These are phyloP conservation scores for Exserohilum rostratum DNA, from an alignment of 2,329 filamentous ascomycete genomes.

Conservation along the genomic window DNA sequence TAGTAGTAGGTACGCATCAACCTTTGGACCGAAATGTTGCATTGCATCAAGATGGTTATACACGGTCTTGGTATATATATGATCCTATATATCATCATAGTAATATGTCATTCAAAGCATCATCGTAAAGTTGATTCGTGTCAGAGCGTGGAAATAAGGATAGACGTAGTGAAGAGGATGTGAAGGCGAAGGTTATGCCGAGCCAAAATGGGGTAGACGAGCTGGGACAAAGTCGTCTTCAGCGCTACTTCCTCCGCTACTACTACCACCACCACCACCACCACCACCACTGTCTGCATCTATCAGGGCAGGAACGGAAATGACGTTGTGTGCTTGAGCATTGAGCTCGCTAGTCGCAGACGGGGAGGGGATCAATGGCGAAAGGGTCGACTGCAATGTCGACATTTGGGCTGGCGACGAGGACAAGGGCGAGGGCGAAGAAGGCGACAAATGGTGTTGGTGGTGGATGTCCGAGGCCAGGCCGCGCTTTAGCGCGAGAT, in stretches of 20 bases:
- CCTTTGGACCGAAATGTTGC: no score
- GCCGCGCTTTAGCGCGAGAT: conserved; percentile 61
- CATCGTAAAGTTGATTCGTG: no score
- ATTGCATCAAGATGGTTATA: no score
- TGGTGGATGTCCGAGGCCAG: conserved; percentile 48
- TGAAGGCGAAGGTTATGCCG: not conserved
- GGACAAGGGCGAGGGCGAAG: conserved; percentile 22
- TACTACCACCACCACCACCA: conserved; percentile 38
- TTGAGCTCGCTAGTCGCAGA: conserved; percentile 18
- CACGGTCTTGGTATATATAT: no score
- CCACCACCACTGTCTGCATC: conserved; percentile 41
- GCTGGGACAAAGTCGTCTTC: conserved; percentile 43
- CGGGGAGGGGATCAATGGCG: conserved; percentile 25
- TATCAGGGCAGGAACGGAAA: conserved; percentile 30
- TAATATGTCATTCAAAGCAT: no score
- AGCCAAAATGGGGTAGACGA: conserved; percentile 41
- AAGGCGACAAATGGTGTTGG: no score
- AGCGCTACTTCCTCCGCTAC: conserved; percentile 36
- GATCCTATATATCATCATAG: no score
- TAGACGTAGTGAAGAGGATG: not conserved
- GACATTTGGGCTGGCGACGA: conserved; percentile 14
- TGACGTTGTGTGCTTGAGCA: conserved; percentile 4
- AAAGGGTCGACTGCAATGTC: conserved; percentile 16
- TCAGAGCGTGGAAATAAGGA: not conserved
- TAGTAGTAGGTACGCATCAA: no score